Conservation (phyloP, 352 stramenopile genomes). For the Achlya hypogyna region DNA sequence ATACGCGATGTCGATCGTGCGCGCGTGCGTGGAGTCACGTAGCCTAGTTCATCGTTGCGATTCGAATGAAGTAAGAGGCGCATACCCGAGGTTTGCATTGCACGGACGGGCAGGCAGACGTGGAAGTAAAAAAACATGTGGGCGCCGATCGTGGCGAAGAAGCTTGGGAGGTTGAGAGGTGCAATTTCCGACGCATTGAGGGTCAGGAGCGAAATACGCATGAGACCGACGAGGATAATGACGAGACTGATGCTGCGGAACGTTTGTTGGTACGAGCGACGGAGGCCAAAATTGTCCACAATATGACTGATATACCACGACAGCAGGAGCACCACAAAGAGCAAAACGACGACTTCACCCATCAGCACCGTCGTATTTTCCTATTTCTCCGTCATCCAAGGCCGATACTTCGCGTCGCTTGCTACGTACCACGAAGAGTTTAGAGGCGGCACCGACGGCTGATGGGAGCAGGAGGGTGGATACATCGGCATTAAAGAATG, state of each 20-base stretch:
- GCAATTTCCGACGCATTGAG: background rate
- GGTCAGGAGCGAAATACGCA: background rate
- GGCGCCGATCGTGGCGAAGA: background rate
- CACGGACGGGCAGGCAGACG: background rate
- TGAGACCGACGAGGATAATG: background rate
- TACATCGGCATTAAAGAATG: background rate
- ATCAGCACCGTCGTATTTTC: background rate
- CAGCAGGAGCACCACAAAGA: background rate
- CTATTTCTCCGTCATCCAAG: no score
- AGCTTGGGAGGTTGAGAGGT: background rate
- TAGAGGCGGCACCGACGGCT: background rate
- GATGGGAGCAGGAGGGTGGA: background rate
- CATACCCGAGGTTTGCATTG: background rate
- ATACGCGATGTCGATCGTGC: background rate
- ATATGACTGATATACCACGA: conserved; percentile 8
- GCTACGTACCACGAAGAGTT: background rate
- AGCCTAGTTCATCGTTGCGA: background rate
- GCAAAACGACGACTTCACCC: background rate
- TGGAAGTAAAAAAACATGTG: background rate
- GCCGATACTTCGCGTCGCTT: no score
- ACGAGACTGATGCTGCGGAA: background rate
- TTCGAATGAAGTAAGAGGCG: background rate
- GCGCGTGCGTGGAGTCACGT: background rate
- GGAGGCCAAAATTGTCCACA: conserved; percentile 3
- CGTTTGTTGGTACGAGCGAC: background rate